phyloP scores from a whole-genome alignment of 1,139 yeast species.

The Yamadazyma conglobata region DNA sequence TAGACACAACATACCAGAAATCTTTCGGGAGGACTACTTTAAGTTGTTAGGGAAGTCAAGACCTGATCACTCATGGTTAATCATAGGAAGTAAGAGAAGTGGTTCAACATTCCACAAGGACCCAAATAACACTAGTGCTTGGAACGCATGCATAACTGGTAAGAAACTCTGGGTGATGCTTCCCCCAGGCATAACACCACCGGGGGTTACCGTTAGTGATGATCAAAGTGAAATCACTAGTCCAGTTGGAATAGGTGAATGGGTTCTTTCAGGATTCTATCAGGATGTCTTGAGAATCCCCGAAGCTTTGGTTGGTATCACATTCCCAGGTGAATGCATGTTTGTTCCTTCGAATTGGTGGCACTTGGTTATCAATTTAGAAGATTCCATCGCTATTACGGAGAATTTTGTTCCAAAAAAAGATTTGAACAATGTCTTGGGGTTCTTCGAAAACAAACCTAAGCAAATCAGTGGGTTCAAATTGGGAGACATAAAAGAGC shows the following conservation, averaged over 20 bases:
- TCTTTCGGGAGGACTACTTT: constrained; percentile 52
- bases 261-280: constrained; percentile 81
- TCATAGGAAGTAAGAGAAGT: constrained; percentile 73
- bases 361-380: constrained; percentile 85
- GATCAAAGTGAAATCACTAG: constrained; percentile 89
- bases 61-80: constrained; percentile 90
- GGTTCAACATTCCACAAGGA: constrained; percentile 93
- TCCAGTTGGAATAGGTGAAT: constrained; percentile 87
- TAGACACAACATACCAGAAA: constrained; percentile 37
- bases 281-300: constrained; percentile 49
- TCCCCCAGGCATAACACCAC: constrained; percentile 74
- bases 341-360: constrained; percentile 96
- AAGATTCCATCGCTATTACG: constrained; percentile 76
- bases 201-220: constrained; percentile 76
- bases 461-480: constrained; percentile 80
- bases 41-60: constrained; percentile 50
- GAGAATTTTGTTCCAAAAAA: constrained; percentile 79
- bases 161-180: constrained; percentile 85
- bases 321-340: constrained; percentile 80
- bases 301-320: constrained; percentile 63
- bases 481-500: constrained; percentile 44
- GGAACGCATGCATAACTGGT: constrained; percentile 80
- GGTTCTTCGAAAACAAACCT: constrained; percentile 63
- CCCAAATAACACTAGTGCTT: constrained; percentile 86
- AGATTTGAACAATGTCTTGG: constrained; percentile 55